A percentile compares a stretch with the other conserved stretches of the same genome.
phyloP scores from a whole-genome alignment of 2,329 filamentous ascomycete species.

The Xylaria arbuscula region DNA sequence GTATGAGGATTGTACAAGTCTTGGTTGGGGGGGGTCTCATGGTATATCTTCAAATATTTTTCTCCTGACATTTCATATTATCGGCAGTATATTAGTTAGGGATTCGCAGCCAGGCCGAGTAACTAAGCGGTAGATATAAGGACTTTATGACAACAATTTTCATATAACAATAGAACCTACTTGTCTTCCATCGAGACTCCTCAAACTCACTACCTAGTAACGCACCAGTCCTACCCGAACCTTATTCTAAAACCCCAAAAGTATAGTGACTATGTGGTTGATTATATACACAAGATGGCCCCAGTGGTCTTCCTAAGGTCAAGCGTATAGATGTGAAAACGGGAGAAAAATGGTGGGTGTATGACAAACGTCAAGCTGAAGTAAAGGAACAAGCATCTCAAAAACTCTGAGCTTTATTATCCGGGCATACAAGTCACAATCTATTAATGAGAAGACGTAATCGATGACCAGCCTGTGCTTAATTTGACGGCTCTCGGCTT shows the following conservation, averaged over 20 bases:
- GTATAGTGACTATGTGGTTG: neutral
- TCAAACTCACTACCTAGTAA: neutral
- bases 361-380: neutral
- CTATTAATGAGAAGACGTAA: neutral
- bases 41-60: neutral
- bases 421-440: neutral
- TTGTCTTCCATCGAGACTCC: neutral
- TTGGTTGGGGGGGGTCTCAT: no score
- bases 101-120: neutral
- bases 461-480: neutral
- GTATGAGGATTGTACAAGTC: neutral
- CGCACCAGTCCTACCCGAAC: neutral
- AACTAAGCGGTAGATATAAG: neutral
- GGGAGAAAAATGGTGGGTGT: neutral
- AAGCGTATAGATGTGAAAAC: neutral
- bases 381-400: neutral
- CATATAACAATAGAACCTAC: neutral
- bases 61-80: neutral
- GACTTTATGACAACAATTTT: neutral
- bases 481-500: slow-evolving; percentile 54
- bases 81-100: neutral
- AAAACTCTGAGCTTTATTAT: neutral
- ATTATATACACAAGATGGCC: neutral
- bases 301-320: neutral
- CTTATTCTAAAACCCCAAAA: neutral